Conservation (phyloP, 2,329 filamentous ascomycete genomes). For the Aspergillus sp. region DNA sequence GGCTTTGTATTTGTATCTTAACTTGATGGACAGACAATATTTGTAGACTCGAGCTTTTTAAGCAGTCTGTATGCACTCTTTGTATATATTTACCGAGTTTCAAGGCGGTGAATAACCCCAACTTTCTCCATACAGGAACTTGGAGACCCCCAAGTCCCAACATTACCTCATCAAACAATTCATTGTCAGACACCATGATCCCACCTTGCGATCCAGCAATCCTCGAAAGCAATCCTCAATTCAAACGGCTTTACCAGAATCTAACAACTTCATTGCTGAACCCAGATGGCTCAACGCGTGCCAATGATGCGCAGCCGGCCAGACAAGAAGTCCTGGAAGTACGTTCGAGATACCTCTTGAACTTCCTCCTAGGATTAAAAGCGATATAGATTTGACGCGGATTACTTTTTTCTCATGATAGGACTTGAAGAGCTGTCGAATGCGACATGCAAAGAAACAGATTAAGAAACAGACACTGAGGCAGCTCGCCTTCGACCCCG, state of each 20-base stretch:
- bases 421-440: constrained; percentile 32
- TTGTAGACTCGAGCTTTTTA: no score
- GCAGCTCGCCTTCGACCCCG: constrained; percentile 27
- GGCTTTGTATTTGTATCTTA: no score
- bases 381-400: not conserved
- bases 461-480: constrained; percentile 28
- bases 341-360: constrained; percentile 9
- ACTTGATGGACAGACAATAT: no score
- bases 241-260: constrained; percentile 37
- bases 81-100: not conserved
- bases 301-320: constrained; percentile 23
- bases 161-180: no score
- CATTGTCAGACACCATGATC: constrained; percentile 28
- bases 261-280: constrained; percentile 34
- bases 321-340: constrained; percentile 28
- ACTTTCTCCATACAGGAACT: constrained; percentile 3
- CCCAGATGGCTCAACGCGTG: constrained; percentile 36
- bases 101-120: constrained; percentile 11
- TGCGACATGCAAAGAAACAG: constrained; percentile 26
- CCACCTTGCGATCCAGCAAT: constrained; percentile 36
- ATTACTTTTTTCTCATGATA: constrained; percentile 7
- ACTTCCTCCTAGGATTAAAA: not conserved
- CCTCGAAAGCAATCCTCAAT: constrained; percentile 37
- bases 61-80: not conserved
- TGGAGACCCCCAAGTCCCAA: no score